Conservation (phyloP, 2,329 filamentous ascomycete species). For the Cercospora citrullina region DNA sequence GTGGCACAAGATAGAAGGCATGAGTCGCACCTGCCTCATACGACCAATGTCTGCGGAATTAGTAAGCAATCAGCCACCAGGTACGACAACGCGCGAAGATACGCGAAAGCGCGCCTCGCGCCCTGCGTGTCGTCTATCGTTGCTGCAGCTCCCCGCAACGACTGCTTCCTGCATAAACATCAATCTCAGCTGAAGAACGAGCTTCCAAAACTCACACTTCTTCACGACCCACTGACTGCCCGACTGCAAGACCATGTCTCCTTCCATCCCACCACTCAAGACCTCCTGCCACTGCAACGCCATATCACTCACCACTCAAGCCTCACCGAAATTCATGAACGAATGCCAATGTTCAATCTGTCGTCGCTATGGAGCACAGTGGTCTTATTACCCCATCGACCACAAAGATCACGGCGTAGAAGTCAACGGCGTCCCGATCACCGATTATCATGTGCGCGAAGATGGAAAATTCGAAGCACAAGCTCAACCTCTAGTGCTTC, state of each 20-base stretch:
- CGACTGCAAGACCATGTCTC: neutral
- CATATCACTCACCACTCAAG: slow-evolving; percentile 30
- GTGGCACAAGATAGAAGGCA: neutral
- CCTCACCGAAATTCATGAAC: slow-evolving; percentile 26
- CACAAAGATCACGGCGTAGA: neutral
- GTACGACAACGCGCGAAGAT: neutral
- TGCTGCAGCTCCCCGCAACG: neutral
- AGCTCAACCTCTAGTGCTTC: neutral
- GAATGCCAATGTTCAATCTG: slow-evolving; percentile 36
- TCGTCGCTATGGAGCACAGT: slow-evolving; percentile 35
- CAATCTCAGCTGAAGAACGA: neutral
- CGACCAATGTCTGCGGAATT: neutral
- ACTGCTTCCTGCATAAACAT: neutral
- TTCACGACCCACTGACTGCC: neutral
- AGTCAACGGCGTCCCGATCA: slow-evolving; percentile 7
- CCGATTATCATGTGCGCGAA: neutral
- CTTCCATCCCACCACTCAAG: neutral
- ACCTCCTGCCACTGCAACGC: slow-evolving; percentile 33
- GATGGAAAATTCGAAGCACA: neutral
- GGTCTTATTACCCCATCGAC: slow-evolving; percentile 30
- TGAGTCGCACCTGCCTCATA: neutral
- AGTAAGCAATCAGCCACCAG: neutral
- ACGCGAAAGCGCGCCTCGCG: neutral
- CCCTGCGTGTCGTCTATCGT: neutral
- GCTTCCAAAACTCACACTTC: neutral